Conservation (phyloP, 306 rosid species). For the Dalbergia cultrata region DNA sequence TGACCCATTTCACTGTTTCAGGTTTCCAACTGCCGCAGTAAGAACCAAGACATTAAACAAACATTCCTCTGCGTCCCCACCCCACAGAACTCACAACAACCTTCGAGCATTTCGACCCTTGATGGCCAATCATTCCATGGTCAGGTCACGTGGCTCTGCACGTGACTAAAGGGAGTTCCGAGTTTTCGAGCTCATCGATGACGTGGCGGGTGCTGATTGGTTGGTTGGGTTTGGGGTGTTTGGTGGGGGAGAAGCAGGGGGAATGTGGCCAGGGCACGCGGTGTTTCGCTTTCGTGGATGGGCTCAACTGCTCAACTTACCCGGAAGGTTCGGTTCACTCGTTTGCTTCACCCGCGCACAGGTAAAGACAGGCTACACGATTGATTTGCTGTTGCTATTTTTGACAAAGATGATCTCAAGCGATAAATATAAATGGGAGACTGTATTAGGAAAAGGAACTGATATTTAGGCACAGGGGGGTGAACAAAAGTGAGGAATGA, state of each 20-base stretch:
- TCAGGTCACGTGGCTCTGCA: background rate
- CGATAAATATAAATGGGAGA: background rate
- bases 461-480: background rate
- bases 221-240: background rate
- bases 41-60: background rate
- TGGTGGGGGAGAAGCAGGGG: background rate
- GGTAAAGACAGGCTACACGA: no score
- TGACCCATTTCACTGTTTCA: slow-evolving; percentile 39
- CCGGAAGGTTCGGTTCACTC: background rate
- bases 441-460: background rate
- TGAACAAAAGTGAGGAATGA: background rate
- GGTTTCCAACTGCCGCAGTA: slow-evolving; percentile 52
- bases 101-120: background rate
- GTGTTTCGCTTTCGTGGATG: slow-evolving; percentile 24
- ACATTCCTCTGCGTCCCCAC: background rate
- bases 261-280: slow-evolving; percentile 25
- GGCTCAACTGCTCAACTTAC: background rate
- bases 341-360: no score
- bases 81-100: background rate
- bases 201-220: slow-evolving; percentile 16
- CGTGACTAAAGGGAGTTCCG: background rate
- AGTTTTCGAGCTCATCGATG: background rate
- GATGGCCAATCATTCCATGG: background rate
- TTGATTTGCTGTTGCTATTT: background rate
- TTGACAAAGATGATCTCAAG: background rate